phyloP scores from a whole-genome alignment of 2,329 filamentous ascomycete genomes.

The Tolypocladium sp. region DNA sequence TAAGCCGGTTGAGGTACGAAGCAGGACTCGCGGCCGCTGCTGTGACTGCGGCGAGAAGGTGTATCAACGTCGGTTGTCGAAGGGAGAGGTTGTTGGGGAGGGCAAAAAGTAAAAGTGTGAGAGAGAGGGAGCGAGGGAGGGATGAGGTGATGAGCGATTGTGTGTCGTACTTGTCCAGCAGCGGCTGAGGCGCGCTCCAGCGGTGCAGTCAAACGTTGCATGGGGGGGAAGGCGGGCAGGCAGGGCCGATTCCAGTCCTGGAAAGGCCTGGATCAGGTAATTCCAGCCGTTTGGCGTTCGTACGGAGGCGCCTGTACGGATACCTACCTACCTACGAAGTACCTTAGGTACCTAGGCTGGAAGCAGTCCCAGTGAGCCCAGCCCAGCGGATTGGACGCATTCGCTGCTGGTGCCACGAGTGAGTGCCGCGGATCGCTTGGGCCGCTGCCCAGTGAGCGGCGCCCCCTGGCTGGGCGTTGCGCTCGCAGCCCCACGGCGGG shows the following conservation, averaged over 20 bases:
- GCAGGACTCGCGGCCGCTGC: background rate
- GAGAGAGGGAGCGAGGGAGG: slow-evolving; percentile 4
- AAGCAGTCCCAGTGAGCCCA: background rate
- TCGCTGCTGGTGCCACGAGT: background rate
- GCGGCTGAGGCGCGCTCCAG: background rate
- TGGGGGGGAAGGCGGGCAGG: background rate
- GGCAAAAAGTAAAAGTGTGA: background rate
- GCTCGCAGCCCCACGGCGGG: too few relatives aligned
- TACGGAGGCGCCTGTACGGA: background rate
- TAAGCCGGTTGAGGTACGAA: too few relatives aligned
- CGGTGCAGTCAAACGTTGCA: slow-evolving; percentile 1
- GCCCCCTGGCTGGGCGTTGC: too few relatives aligned
- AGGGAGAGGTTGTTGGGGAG: background rate
- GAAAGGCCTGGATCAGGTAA: background rate
- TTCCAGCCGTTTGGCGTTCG: background rate
- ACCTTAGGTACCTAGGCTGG: too few relatives aligned
- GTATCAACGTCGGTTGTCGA: background rate
- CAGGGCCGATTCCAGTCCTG: background rate
- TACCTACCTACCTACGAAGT: too few relatives aligned
- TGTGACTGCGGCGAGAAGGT: background rate
- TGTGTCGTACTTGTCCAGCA: background rate
- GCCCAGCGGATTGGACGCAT: background rate
- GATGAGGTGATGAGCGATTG: background rate
- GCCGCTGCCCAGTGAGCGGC: too few relatives aligned
- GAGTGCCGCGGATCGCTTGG: too few relatives aligned